Base-by-base conservation (phyloP, 208 protist species). In the Tritrichomonas foetus region DNA sequence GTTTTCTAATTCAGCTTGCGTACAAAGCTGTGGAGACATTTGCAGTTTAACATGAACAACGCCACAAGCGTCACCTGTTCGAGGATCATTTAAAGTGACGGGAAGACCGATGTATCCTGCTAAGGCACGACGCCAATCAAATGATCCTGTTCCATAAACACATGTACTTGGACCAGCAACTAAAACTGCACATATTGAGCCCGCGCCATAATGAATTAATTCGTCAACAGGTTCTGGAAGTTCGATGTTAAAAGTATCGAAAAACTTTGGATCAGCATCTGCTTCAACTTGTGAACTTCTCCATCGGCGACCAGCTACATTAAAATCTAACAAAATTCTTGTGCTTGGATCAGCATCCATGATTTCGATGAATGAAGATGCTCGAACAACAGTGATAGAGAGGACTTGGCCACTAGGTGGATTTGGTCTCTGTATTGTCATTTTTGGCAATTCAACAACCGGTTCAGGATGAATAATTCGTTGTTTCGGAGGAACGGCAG, bases 201-300 rank as follows among this genome's bases (percentile, higher is more conserved):
- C 78, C 33, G 20, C 1, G 0, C 78, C 78, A n/a, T 14, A 53
- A 53, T 53, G 25, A 53, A 49, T 33, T 39, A 89, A 53, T 39
- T 44, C 47, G 2, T 89, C 78, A 50, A 89, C 14, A 41, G 44
- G 16, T 57, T 89, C n/a, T 47, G 44, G 33, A 44, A 49, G 25
- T 33, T 89, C 47, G 20, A 89, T 27, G 33, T 53, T 39, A 61
- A 89, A 53, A 8, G 30, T 16, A 14, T 89, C 78, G 25, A 27
- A 53, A 89, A 89, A 53, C 36, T 47, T 27, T 53, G 78, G 78
- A 89, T 89, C 78, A 39, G 47, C 78, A 57, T 89, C 78, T 39
- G 78, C 78, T 39, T 89, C 47, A 39, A 49, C 78, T 39, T 44
- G 16, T 20, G 14, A 57, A 0, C 27, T 57, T 53, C 78, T 53